Evolutionary conservation across 352 stramenopile genomes (phyloP).

Genomic region (Plasmopara viticola): DNA sequence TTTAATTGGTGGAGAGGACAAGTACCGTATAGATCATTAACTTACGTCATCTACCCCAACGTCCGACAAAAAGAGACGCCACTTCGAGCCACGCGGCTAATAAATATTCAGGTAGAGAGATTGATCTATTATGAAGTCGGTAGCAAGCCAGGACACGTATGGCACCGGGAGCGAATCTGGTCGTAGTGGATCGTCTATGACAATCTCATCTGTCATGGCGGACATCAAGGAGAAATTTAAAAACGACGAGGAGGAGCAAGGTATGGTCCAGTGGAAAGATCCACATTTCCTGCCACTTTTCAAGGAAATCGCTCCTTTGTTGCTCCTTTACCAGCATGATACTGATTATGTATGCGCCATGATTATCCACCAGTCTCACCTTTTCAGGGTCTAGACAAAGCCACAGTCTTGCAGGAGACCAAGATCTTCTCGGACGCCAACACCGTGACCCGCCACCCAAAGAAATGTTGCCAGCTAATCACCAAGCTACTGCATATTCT

Average conservation of each 20-base stretch:
- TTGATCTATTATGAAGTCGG: slow-evolving; percentile 49
- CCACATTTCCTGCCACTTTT: background rate
- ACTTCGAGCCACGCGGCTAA: slow-evolving; percentile 23
- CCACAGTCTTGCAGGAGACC: slow-evolving; percentile 95
- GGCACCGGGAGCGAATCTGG: slow-evolving; percentile 33
- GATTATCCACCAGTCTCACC: slow-evolving; percentile 51
- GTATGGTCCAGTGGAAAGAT: slow-evolving; percentile 27
- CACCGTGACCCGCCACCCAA: slow-evolving; percentile 94
- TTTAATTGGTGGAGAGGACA: slow-evolving; percentile 15
- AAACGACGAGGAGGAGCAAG: slow-evolving; percentile 94
- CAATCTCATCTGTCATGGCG: slow-evolving; percentile 88
- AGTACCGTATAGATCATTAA: too few relatives aligned
- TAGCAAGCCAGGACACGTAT: slow-evolving; percentile 47
- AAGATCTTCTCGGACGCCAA: slow-evolving; percentile 98
- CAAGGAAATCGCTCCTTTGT: background rate
- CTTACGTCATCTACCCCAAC: background rate
- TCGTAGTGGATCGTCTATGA: slow-evolving; percentile 27
- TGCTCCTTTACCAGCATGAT: background rate
- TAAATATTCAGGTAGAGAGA: slow-evolving; percentile 23
- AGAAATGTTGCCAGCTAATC: slow-evolving; percentile 98
- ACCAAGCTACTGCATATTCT: slow-evolving; percentile 98
- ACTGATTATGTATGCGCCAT: slow-evolving; percentile 1
- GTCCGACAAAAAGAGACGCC: background rate
- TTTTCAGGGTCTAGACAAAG: slow-evolving; percentile 94
- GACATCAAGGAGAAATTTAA: slow-evolving; percentile 99